A percentile compares a stretch with the other conserved stretches of the same genome.
Evolutionary conservation across 805 yeast genomes (phyloP).

Genomic region (Candida qinlingensis): DNA sequence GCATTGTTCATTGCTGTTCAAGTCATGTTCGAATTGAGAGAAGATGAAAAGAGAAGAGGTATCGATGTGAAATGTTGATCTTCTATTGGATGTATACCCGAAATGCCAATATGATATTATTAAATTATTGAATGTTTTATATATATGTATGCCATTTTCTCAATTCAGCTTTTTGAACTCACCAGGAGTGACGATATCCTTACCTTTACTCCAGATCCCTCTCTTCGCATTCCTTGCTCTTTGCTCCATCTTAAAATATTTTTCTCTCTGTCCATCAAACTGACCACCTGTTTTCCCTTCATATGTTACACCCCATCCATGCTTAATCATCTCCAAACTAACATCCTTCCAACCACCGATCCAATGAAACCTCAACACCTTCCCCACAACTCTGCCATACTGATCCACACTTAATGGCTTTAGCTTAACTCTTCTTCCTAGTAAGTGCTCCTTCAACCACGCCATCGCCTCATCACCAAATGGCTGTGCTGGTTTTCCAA

Average conservation of each 20-base stretch:
- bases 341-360: conserved; percentile 68
- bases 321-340: conserved; percentile 78
- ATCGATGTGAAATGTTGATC: conserved; percentile 66
- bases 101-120: background rate
- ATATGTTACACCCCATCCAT: conserved; percentile 83
- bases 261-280: conserved; percentile 69
- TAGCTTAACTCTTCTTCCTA: conserved; percentile 65
- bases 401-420: conserved; percentile 83
- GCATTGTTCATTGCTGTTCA: conserved; percentile 82
- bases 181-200: conserved; percentile 64
- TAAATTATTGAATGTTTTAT: too few species aligned
- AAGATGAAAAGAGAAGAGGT: conserved; percentile 78
- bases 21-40: conserved; percentile 91
- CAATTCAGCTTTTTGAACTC: conserved; percentile 54
- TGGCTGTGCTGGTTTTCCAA: conserved; percentile 90
- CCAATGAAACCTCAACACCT: conserved; percentile 47
- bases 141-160: background rate
- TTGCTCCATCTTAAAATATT: conserved; percentile 55
- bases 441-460: conserved; percentile 65
- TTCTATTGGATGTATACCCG: background rate
- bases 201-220: conserved; percentile 68
- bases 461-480: conserved; percentile 74
- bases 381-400: conserved; percentile 82
- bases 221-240: conserved; percentile 47
- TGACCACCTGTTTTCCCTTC: conserved; percentile 80